Base-by-base conservation (phyloP, 768 basidiomycete species). In the Hericium coralloides region DNA sequence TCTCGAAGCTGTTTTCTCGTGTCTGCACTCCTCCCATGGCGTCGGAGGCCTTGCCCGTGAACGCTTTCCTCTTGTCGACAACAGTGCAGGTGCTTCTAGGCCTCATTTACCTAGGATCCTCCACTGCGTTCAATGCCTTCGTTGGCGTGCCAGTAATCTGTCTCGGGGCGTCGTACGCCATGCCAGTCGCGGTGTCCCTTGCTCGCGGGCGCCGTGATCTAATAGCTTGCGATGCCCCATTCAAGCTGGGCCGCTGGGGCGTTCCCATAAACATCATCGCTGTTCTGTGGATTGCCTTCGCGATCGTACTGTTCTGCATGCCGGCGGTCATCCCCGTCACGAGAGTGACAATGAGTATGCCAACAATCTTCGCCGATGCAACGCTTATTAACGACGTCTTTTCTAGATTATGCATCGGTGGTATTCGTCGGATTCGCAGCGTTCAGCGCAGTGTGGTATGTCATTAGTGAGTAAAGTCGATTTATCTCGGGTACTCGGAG, bases 271-370 rank as follows among this genome's bases (percentile, higher is more conserved):
- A 87, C 66, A 62, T 66, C 10, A 63, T 77, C 17, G 79, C 83
- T 4, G 73, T 86, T 10, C 51, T 78, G n/a, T 86, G 85, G 85
- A 72, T 79, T 56, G 49, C 68, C 52, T 82, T 87, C 53, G 78
- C 83, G 65, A 79, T 83, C 45, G 78, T 85, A 36, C 64, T 87
- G 59, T 86, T 85, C 64, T 84, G 82, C 22, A 85, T 87, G 83
- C 84, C 83, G 6, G 79, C 81, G 6, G 74, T 76, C 39, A 70
- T 85, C 4, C 84, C 84, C 4, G 81, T 79, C 39, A 79, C 77
- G 5, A 60, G 59, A 55, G 70, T 68, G 1, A 70, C 79, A 5
- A 84, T 84, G 78, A 79, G 77, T 73, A 52, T 52, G 73, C 23
- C 43, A n/a, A 45, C n/a, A n/a, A 12, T 4, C 53, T 15, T 31